Conservation (phyloP, 1,284 basidiomycete genomes). For the Ustilago loliicola region DNA sequence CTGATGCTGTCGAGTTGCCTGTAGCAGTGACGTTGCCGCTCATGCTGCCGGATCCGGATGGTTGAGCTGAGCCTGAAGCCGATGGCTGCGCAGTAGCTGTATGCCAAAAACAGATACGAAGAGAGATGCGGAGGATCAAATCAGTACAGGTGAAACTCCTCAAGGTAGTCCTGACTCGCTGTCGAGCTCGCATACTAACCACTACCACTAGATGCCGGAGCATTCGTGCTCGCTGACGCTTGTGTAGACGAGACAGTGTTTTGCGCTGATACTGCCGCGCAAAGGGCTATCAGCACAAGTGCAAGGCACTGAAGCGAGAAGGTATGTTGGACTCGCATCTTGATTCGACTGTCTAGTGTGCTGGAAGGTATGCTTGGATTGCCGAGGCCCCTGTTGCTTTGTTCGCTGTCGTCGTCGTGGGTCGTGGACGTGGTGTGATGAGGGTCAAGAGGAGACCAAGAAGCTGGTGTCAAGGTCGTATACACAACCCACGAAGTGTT, state of each 20-base stretch:
- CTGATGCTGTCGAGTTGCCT: conserved; percentile 13
- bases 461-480: neutral
- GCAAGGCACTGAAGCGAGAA: conserved; percentile 32
- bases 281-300: conserved; percentile 33
- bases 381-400: neutral
- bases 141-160: conserved; percentile 2
- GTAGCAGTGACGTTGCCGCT: conserved; percentile 17
- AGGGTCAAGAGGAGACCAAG: neutral
- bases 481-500: neutral
- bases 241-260: conserved; percentile 38
- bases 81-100: conserved; percentile 24
- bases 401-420: neutral
- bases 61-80: conserved; percentile 21
- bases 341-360: neutral
- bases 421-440: neutral
- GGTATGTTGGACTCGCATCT: conserved; percentile 24
- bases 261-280: conserved; percentile 37
- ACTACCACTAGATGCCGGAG: conserved; percentile 23
- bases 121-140: neutral
- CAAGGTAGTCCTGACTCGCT: neutral
- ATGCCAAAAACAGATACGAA: neutral
- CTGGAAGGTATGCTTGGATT: neutral
- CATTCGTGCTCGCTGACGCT: conserved; percentile 14
- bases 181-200: conserved; percentile 19
- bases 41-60: conserved; percentile 21